Conservation (phyloP, 2,329 filamentous ascomycete species). For the Periconia digitata region DNA sequence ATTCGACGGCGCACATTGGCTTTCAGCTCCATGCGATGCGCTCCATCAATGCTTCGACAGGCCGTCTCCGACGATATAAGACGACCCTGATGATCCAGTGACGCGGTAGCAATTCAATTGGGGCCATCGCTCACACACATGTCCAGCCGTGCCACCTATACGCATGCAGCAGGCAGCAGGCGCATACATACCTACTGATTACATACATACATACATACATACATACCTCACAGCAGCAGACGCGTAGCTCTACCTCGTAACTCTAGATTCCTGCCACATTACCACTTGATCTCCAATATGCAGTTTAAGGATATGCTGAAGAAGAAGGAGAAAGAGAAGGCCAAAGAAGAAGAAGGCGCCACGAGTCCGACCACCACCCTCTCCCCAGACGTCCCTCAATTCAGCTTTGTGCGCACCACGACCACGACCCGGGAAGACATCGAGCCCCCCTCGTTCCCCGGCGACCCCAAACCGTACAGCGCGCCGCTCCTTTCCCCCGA, state of each 20-base stretch:
- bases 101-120: not conserved
- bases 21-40: constrained; percentile 24
- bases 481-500: constrained; percentile 29
- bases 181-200: constrained; percentile 9
- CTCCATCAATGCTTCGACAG: constrained; percentile 19
- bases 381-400: constrained; percentile 53
- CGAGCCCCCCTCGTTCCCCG: constrained; percentile 62
- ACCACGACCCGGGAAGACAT: constrained; percentile 79
- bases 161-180: no score
- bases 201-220: not conserved
- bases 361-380: constrained; percentile 22
- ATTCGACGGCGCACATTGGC: constrained; percentile 23
- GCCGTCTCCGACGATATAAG: constrained; percentile 34
- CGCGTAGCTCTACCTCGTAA: not conserved
- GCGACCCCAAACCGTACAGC: constrained; percentile 39
- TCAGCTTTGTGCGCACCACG: constrained; percentile 84
- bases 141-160: constrained; percentile 1
- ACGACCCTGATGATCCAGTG: constrained; percentile 33
- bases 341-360: constrained; percentile 41
- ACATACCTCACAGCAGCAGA: not conserved
- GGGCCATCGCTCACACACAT: no score
- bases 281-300: constrained; percentile 47
- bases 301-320: constrained; percentile 62
- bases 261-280: not conserved
- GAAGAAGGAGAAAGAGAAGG: constrained; percentile 65